Evolutionary conservation across 1,139 yeast genomes (phyloP), one percentile per base, ranked within the genome.

Genomic region (Wickerhamomyces sp.): DNA sequence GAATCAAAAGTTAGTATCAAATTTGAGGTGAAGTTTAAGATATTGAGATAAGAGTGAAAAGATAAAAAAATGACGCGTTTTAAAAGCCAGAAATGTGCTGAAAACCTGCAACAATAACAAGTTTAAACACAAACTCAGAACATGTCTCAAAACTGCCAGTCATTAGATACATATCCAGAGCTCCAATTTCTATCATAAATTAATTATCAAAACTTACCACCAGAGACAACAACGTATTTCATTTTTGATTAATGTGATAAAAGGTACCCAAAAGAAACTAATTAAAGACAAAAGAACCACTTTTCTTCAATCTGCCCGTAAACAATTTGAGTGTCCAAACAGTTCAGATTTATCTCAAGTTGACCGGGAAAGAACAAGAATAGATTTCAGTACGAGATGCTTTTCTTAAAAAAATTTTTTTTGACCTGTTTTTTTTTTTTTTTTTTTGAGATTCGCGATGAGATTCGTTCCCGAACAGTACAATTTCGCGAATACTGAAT

Each of bases 191-290:
- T n/a, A n/a, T n/a, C n/a, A n/a, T n/a, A n/a, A n/a, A n/a, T n/a
- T n/a, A n/a, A n/a, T n/a, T n/a, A n/a, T n/a, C n/a, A n/a, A n/a
- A 22, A 42, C 44, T 23, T 19, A 43, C 83, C 98, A 62, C 98
- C 98, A 43, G 97, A 89, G 34, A 91, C 98, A 55, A 91, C 95
- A 56, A 91, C 97, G 95, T 88, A 91, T 67, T 91, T 91, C 98
- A 91, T 89, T 37, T 39, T 38, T 9, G 15, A n/a, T 12, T 14
- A 27, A 13, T 8, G 17, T 14, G 11, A 18, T 17, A 26, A 26
- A 26, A 15, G 5, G 4, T 12, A 6, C 4, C 16, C 12, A 15
- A 22, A 17, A 13, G 13, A 18, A 10, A 9, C 8, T 16, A 18
- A 7, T 7, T 8, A 21, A 11, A 26, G 18, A 21, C 4, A 15